These are phyloP conservation scores for Acer campestre DNA, from an alignment of 345 rosid species.

Conservation along the genomic window DNA sequence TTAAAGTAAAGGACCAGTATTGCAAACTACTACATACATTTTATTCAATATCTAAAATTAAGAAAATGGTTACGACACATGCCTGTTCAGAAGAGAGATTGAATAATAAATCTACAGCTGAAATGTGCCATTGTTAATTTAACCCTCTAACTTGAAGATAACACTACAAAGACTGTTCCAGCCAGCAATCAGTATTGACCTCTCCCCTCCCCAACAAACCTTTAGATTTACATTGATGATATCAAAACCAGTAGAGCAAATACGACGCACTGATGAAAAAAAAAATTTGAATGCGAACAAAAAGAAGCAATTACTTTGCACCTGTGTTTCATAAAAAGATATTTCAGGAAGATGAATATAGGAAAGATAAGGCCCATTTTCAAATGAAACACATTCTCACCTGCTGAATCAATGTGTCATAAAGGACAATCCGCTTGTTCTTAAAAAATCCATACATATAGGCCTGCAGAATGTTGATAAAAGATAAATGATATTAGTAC, in stretches of 20 bases:
- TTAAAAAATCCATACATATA: conserved; percentile 99
- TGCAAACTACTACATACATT: neutral
- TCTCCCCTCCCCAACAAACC: neutral
- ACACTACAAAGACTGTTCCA: neutral
- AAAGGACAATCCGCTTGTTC: conserved; percentile 97
- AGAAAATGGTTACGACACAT: neutral
- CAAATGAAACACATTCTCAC: conserved; percentile 34
- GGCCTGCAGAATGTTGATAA: conserved; percentile 59
- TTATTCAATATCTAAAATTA: neutral
- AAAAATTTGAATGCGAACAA: neutral
- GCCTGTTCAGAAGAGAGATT: neutral
- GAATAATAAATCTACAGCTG: neutral
- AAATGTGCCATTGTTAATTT: conserved; percentile 7
- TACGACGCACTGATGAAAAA: neutral
- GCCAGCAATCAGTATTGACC: conserved; percentile 3
- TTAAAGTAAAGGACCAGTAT: neutral
- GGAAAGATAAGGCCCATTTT: neutral
- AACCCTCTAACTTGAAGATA: neutral
- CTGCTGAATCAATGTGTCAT: conserved; percentile 99
- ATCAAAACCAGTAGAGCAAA: neutral
- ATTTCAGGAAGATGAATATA: neutral
- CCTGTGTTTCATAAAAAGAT: neutral
- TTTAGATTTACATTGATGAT: neutral
- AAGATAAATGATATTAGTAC: conserved; percentile 13
- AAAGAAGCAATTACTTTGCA: neutral